A percentile compares a stretch with the other conserved stretches of the same genome.
Evolutionary conservation across 805 yeast genomes (phyloP).

Genomic region (Clavispora phyllophila): DNA sequence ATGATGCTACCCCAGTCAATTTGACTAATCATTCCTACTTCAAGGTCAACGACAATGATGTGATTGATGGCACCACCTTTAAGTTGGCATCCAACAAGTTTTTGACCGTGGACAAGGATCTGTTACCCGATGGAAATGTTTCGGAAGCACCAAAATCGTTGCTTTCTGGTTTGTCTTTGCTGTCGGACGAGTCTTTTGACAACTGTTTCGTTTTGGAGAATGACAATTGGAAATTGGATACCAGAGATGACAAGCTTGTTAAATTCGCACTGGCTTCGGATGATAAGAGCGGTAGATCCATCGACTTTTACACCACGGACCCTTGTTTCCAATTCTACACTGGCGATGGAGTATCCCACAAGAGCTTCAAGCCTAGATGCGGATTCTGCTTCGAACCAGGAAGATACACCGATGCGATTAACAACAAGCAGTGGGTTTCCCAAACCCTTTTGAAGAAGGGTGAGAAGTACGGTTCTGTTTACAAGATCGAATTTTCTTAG

Average conservation of each 20-base stretch:
- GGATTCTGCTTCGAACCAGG: constrained; percentile 65
- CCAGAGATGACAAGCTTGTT: constrained; percentile 35
- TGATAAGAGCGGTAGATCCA: constrained; percentile 37
- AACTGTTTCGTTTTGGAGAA: constrained; percentile 47
- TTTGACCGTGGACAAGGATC: constrained; percentile 37
- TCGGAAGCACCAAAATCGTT: constrained; percentile 16
- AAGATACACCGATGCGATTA: constrained; percentile 53
- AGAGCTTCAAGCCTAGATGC: constrained; percentile 33
- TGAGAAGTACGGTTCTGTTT: constrained; percentile 48
- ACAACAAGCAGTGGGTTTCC: constrained; percentile 39
- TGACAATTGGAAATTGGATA: constrained; percentile 36
- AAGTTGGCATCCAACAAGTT: constrained; percentile 33
- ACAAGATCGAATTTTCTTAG: constrained; percentile 20
- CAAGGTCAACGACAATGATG: constrained; percentile 34
- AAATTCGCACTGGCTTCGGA: constrained; percentile 41
- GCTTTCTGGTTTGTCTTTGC: constrained; percentile 10
- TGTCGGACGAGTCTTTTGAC: constrained; percentile 21
- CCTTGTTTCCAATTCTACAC: constrained; percentile 66
- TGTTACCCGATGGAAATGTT: constrained; percentile 44
- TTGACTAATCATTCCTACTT: constrained; percentile 64
- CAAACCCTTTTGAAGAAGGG: constrained; percentile 47
- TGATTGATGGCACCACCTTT: constrained; percentile 29
- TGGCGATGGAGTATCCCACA: constrained; percentile 45
- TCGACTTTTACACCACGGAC: constrained; percentile 51
- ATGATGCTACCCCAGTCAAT: constrained; percentile 46